Conservation (phyloP, 2,329 filamentous ascomycete species). For the Kalmusia sp. region DNA sequence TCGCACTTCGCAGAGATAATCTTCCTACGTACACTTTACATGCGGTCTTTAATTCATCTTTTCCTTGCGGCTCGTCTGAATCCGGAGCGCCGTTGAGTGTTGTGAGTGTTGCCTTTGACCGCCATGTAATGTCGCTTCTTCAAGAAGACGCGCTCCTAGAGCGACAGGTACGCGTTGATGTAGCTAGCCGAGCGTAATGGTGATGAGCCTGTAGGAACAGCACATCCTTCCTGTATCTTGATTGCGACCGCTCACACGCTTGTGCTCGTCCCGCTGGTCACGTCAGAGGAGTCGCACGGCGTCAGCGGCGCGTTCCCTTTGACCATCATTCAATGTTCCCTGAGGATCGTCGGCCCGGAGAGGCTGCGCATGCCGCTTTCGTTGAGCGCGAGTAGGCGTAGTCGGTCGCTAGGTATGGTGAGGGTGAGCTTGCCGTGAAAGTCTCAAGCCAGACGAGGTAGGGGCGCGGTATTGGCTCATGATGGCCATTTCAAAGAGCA, state of each 20-base stretch:
- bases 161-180: conserved; percentile 16
- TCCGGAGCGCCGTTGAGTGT: conserved; percentile 23
- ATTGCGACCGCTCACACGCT: conserved; percentile 17
- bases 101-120: conserved; percentile 15
- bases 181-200: conserved; percentile 19
- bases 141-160: conserved; percentile 16
- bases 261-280: conserved; percentile 27
- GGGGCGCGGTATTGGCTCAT: no score
- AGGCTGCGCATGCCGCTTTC: conserved; percentile 22
- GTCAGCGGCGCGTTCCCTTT: conserved; percentile 11
- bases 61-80: conserved; percentile 6
- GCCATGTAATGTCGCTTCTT: conserved; percentile 13
- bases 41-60: no score
- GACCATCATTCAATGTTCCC: conserved; percentile 20
- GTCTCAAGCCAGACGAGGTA: no score
- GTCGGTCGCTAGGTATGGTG: background rate
- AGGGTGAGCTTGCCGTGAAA: no score
- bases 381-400: conserved; percentile 8
- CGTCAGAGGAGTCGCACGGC: conserved; percentile 26
- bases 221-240: background rate
- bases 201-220: conserved; percentile 15
- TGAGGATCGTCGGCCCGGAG: conserved; percentile 19
- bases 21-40: no score
- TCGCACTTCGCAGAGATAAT: no score
- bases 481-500: no score